Base-by-base conservation (phyloP, 768 basidiomycete species). In the Cystofilobasidium capitatum region DNA sequence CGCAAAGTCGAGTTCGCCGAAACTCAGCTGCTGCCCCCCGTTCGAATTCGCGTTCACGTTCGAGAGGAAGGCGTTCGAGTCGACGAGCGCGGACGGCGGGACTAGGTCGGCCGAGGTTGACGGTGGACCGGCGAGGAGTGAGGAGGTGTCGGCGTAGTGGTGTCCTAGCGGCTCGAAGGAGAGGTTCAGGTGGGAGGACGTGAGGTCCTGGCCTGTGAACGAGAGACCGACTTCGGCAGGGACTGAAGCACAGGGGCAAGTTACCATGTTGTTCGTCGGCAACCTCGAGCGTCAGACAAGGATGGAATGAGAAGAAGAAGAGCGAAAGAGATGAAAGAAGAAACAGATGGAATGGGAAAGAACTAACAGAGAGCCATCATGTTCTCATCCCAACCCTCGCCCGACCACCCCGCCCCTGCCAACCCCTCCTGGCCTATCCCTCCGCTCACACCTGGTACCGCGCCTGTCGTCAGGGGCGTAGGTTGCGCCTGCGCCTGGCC, bases 131-230 rank as follows among this genome's bases (percentile, higher is more conserved):
- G n/a, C n/a, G n/a, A n/a, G n/a, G n/a, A n/a, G n/a, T n/a, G n/a
- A n/a, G n/a, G n/a, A n/a, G 40, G 40, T 42, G 40, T 42, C 40
- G 40, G 10, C 40, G 40, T 10, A 55, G 31, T 55, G 51, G 4
- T 55, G 51, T 16, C 29, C 6, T 26, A 55, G 17, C 7, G 51
- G 51, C 51, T 68, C 66, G 20, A 68, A 58, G 10, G 44, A 49
- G n/a, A 68, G 39, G 9, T 49, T 62, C 12, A 68, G 66, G 17
- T 68, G 60, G 5, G 47, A 44, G 1, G 66, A n/a, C 35, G 49
- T 60, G 29, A 68, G 61, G 1, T 45, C 29, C 14, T 51, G 37
- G 3, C 66, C 66, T 24, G 66, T 68, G 54, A 68, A 68, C 17
- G 57, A 58, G n/a, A 65, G 45, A 5, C 64, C 64, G 31, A 65